Conservation (phyloP, 1,139 yeast genomes). For the Barnettozyma hawaiiensis region DNA sequence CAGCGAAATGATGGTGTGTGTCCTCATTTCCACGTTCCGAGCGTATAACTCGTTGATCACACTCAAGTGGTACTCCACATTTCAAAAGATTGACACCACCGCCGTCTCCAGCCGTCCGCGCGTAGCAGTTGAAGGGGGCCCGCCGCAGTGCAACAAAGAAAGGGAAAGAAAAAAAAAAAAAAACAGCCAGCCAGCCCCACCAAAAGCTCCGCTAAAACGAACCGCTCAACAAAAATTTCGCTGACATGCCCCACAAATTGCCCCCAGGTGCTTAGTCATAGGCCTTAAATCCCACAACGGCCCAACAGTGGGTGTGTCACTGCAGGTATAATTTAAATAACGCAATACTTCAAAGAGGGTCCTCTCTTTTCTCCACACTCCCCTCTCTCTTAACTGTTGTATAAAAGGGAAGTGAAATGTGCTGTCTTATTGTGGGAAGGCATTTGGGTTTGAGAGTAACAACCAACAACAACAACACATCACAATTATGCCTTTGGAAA, state of each 20-base stretch:
- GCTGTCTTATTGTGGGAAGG: too few relatives aligned
- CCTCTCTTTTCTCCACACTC: conserved; percentile 1
- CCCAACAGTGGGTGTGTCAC: conserved; percentile 1
- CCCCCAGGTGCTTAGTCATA: conserved; percentile 1
- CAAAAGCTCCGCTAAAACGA: conserved; percentile 3
- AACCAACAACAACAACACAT: neutral
- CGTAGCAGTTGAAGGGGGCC: too few relatives aligned
- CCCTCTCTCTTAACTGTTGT: neutral
- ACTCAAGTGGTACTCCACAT: too few relatives aligned
- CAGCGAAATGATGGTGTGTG: neutral
- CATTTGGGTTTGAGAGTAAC: too few relatives aligned
- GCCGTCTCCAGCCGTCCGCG: neutral
- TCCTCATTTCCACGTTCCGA: too few relatives aligned
- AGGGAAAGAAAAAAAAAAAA: too few relatives aligned
- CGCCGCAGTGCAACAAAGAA: too few relatives aligned
- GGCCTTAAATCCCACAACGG: neutral
- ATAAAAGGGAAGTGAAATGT: neutral
- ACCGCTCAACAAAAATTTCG: conserved; percentile 1
- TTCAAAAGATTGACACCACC: too few relatives aligned
- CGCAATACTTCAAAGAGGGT: conserved; percentile 1
- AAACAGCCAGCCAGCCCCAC: conserved; percentile 1
- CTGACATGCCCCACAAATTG: conserved; percentile 4
- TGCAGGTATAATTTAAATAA: neutral
- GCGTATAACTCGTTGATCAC: neutral
- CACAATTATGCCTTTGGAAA: conserved; percentile 24